A percentile compares a stretch with the other conserved stretches of the same genome.
Conservation (phyloP, 164 flowering plant species). For the Kalanchoe fedtschenkoi region DNA sequence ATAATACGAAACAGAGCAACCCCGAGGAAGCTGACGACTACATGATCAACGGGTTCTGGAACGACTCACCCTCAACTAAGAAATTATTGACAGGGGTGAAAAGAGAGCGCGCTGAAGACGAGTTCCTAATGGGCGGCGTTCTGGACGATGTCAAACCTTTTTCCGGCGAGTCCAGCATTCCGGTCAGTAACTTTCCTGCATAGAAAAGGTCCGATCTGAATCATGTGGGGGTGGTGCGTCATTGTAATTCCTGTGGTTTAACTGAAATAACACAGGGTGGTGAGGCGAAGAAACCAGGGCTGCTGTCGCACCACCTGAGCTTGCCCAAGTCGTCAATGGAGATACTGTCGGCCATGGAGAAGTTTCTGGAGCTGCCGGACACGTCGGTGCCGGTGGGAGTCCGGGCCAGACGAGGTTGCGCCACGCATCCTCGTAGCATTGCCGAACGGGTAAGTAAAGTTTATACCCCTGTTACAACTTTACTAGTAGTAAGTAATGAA, state of each 20-base stretch:
- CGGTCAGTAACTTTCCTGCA: neutral
- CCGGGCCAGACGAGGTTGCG: constrained; percentile 76
- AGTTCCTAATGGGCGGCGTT: no score
- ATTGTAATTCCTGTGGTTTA: no score
- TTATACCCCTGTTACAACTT: neutral
- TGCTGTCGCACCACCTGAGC: constrained; percentile 43
- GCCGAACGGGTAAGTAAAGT: constrained; percentile 88
- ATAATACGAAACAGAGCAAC: neutral
- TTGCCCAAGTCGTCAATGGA: constrained; percentile 41
- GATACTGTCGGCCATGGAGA: constrained; percentile 37
- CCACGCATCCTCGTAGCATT: constrained; percentile 79
- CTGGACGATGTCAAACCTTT: constrained; percentile 1
- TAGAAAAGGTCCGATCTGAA: constrained; percentile 5
- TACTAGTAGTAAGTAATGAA: no score
- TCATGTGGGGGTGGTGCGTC: constrained; percentile 14
- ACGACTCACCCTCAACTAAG: neutral
- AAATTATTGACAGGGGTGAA: neutral
- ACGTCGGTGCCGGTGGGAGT: constrained; percentile 62
- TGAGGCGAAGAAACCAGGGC: constrained; percentile 15
- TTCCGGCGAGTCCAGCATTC: neutral
- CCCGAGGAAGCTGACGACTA: no score
- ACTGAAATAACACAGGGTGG: neutral
- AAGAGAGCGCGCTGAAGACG: constrained; percentile 2
- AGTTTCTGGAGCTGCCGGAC: constrained; percentile 41
- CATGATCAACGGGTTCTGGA: neutral